Conservation (phyloP, 2,329 filamentous ascomycete genomes). For the Penicillium sp. region DNA sequence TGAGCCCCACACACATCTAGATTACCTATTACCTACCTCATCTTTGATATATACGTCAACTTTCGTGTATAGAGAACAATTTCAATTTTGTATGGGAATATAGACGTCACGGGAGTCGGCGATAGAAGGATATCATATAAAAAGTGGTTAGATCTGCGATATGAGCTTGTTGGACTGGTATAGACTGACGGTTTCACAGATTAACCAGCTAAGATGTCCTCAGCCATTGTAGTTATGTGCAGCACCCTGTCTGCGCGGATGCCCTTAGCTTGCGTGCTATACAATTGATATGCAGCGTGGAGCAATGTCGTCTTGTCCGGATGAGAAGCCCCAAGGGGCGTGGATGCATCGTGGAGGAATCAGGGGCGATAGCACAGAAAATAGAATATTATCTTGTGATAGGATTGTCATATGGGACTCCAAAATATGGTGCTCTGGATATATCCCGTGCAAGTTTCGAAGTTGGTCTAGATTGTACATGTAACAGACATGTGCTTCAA, state of each 20-base stretch:
- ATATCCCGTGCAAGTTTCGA: not conserved
- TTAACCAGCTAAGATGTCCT: rapidly evolving
- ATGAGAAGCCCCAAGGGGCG: not conserved
- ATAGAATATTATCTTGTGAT: not conserved
- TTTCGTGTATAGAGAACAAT: not conserved
- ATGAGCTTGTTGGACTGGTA: not conserved
- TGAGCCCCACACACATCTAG: too few relatives aligned
- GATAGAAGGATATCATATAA: not conserved
- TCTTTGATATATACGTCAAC: not conserved
- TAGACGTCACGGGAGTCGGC: not conserved
- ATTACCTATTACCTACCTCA: not conserved
- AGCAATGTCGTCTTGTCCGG: not conserved
- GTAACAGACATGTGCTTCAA: not conserved
- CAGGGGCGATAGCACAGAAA: not conserved
- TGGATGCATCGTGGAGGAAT: too few relatives aligned
- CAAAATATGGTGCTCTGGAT: not conserved
- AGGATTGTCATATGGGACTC: not conserved
- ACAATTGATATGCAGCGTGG: not conserved
- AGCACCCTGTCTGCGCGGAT: not conserved
- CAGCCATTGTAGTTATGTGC: not conserved
- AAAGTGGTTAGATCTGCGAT: not conserved
- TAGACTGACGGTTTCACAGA: not conserved
- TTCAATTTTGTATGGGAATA: not conserved
- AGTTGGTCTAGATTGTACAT: not conserved
- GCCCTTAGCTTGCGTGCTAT: not conserved